These are phyloP conservation scores for Penicillium angulare DNA, from an alignment of 495 filamentous ascomycete species.

Conservation along the genomic window DNA sequence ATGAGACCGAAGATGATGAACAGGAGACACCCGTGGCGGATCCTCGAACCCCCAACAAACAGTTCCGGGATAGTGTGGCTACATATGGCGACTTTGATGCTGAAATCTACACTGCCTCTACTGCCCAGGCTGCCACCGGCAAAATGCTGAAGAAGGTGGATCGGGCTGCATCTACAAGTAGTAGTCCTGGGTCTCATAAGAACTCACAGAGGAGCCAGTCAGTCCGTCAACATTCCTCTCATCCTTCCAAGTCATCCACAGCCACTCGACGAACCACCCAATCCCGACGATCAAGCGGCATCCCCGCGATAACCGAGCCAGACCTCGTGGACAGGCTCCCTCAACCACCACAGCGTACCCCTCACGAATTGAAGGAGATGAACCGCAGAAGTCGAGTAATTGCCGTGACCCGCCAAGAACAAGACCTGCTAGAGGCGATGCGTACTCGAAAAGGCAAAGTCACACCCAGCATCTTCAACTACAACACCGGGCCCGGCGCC, in stretches of 20 bases:
- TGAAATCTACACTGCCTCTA: slow-evolving; percentile 43
- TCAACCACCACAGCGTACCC: slow-evolving; percentile 16
- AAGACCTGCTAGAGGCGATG: slow-evolving; percentile 78
- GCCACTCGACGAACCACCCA: slow-evolving; percentile 21
- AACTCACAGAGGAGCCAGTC: slow-evolving; percentile 13
- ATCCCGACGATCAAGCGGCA: slow-evolving; percentile 34
- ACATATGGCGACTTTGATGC: slow-evolving; percentile 40
- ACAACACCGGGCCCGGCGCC: slow-evolving; percentile 14
- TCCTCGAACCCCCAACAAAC: slow-evolving; percentile 10
- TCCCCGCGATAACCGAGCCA: slow-evolving; percentile 35
- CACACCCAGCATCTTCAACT: slow-evolving; percentile 65
- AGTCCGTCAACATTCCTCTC: slow-evolving; percentile 16
- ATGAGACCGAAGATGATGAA: slow-evolving; percentile 47
- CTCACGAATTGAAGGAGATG: slow-evolving; percentile 28
- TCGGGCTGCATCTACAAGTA: slow-evolving; percentile 24
- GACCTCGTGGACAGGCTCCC: slow-evolving; percentile 27
- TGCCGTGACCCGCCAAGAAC: slow-evolving; percentile 83
- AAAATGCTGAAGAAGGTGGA: slow-evolving; percentile 27
- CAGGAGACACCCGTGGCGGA: slow-evolving; percentile 15
- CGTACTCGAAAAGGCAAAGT: slow-evolving; percentile 74
- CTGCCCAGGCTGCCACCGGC: slow-evolving; percentile 33
- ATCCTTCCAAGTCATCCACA: slow-evolving; percentile 27
- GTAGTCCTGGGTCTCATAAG: slow-evolving; percentile 29
- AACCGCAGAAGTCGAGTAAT: slow-evolving; percentile 65
- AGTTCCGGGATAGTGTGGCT: slow-evolving; percentile 35